Percentiles rank a stretch among this genome's conserved stretches.
Conservation (phyloP, 768 basidiomycete genomes). For the Lactifluus hygrophoroides region DNA sequence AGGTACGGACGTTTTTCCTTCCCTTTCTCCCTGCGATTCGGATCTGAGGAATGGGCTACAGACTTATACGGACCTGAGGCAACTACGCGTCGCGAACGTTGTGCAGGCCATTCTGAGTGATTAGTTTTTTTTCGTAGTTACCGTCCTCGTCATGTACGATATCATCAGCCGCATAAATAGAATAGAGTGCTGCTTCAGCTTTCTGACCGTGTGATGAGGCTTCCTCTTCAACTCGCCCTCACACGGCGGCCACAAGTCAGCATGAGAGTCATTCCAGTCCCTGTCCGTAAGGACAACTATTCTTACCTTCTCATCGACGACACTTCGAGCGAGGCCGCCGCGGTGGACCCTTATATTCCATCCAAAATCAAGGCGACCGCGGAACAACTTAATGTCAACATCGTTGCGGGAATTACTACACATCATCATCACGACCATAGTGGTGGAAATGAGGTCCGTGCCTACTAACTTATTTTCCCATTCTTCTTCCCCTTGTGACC, state of each 20-base stretch:
- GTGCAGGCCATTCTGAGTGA: conserved; percentile 87
- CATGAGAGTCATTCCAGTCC: conserved; percentile 76
- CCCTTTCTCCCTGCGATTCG: neutral
- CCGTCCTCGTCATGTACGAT: too few species aligned
- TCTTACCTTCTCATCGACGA: conserved; percentile 77
- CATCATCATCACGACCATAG: conserved; percentile 90
- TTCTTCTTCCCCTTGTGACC: neutral
- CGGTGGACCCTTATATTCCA: conserved; percentile 75
- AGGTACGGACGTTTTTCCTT: conserved; percentile 42
- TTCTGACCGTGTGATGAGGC: too few species aligned
- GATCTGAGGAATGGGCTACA: conserved; percentile 27
- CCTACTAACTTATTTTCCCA: neutral
- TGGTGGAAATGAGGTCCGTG: conserved; percentile 70
- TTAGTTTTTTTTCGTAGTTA: conserved; percentile 28
- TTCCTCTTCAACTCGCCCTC: neutral
- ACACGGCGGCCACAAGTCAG: conserved; percentile 11
- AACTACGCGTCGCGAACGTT: conserved; percentile 84
- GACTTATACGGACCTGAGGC: conserved; percentile 95
- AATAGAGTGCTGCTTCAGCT: too few species aligned
- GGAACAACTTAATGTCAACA: conserved; percentile 47
- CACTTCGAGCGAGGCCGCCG: conserved; percentile 56
- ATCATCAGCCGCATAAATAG: too few species aligned
- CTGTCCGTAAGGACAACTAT: conserved; percentile 76
- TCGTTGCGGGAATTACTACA: conserved; percentile 76
- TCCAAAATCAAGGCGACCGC: conserved; percentile 59